Base-by-base conservation (phyloP, 2,329 filamentous ascomycete genomes). In the Colletotrichum sublineola region DNA sequence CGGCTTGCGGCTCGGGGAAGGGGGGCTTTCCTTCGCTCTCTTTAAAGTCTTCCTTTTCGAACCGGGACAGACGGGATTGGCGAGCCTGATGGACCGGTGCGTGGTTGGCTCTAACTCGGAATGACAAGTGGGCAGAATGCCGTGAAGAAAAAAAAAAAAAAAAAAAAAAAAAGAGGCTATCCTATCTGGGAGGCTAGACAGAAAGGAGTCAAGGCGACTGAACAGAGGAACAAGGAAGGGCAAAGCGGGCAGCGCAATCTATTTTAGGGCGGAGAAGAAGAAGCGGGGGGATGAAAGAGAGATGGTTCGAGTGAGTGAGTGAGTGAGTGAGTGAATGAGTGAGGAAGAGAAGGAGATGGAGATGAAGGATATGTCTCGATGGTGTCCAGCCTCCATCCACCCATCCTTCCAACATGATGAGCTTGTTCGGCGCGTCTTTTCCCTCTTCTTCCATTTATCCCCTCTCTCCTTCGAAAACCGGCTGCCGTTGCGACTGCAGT, bases 171-270 rank as follows among this genome's bases (percentile, higher is more conserved):
- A n/a, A 29, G 52, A 44, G 46, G 42, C 24, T 15, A 58, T 36
- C 31, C 15, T 18, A 9, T 53, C 29, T 11, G 52, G 1, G 31
- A 48, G 31, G 20, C 42, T 61, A 44, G 57, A 38, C 50, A 2
- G 14, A 57, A 44, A 69, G 42, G 15, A 53, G n/a, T 12, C 55
- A 55, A 46, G 44, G 31, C 20, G 61, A 42, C n/a, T 29, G 24
- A 56, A 44, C 33, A 50, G 24, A 55, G n/a, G 12, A 52, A 62
- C 68, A 71, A 64, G 68, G 63, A 71, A 57, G 63, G 68, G 68
- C 63, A 52, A 24, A 40, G 68, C 18, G 33, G 40, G 29, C n/a
- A 57, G 31, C 44, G 50, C 50, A 50, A 58, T 52, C 48, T 57
- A 62, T 63, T 63, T 57, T 55, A 50, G 40, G 63, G 31, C 31